Evolutionary conservation across 805 yeast genomes (phyloP).

Genomic region (Candida chilensis): DNA sequence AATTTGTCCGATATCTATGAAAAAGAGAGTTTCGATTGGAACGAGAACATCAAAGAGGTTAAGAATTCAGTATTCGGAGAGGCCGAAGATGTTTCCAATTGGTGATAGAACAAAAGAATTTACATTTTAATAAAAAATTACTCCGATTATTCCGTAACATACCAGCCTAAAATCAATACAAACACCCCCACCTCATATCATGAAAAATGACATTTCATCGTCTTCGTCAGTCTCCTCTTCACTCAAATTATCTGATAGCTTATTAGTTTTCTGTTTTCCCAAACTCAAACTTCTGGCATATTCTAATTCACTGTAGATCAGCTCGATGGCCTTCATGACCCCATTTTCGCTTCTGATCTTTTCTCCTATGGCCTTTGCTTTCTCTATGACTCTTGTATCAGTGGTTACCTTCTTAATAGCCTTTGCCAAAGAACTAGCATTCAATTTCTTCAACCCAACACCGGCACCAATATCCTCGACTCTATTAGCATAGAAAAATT

Average conservation of each 20-base stretch:
- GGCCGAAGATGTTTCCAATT: conserved; percentile 87
- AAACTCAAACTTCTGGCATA: conserved; percentile 57
- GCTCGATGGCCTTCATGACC: conserved; percentile 63
- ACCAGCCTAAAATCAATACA: too few species aligned
- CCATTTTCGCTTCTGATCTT: conserved; percentile 72
- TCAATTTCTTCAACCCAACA: conserved; percentile 57
- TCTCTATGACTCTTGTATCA: conserved; percentile 55
- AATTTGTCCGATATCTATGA: conserved; percentile 53
- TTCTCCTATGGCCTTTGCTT: conserved; percentile 55
- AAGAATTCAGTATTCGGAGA: conserved; percentile 80
- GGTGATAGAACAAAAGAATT: conserved; percentile 37
- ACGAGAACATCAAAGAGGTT: conserved; percentile 26
- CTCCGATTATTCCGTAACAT: too few species aligned
- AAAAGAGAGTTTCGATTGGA: conserved; percentile 34
- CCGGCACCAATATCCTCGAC: conserved; percentile 90
- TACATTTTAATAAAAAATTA: not conserved
- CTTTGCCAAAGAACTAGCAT: conserved; percentile 48
- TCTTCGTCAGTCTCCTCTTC: conserved; percentile 2
- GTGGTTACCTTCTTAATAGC: conserved; percentile 66
- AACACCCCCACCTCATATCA: too few species aligned
- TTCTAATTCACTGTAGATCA: conserved; percentile 71
- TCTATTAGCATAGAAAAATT: conserved; percentile 81
- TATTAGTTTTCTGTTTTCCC: conserved; percentile 25
- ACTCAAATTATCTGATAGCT: not conserved
- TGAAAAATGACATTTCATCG: too few species aligned